Conservation (phyloP, 805 yeast genomes). For the Brettanomyces bruxellensis region DNA sequence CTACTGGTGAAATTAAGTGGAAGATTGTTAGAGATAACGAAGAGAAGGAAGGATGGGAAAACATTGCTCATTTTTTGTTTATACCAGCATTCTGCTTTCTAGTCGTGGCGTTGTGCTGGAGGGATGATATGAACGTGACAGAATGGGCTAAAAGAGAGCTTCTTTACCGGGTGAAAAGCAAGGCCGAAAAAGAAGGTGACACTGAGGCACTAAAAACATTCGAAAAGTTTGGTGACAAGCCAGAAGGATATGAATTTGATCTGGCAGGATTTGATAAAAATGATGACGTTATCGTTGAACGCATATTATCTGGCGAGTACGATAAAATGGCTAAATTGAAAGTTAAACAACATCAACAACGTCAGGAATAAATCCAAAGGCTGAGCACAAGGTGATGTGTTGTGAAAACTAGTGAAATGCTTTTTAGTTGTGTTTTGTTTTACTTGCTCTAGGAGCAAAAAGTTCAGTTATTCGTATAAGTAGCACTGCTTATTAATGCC, state of each 20-base stretch:
- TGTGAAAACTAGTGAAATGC: too few species aligned
- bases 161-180: constrained; percentile 65
- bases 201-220: constrained; percentile 39
- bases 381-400: too few species aligned
- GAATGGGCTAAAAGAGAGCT: constrained; percentile 85
- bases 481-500: too few species aligned
- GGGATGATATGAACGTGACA: constrained; percentile 39
- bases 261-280: constrained; percentile 51
- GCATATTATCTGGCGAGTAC: constrained; percentile 78
- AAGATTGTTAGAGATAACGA: constrained; percentile 59
- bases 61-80: constrained; percentile 58
- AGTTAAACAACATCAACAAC: constrained; percentile 27
- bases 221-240: constrained; percentile 26
- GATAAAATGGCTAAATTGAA: constrained; percentile 57
- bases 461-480: too few species aligned
- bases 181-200: constrained; percentile 48
- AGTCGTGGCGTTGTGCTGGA: constrained; percentile 41
- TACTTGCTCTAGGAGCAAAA: too few species aligned
- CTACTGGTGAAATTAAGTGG: constrained; percentile 76
- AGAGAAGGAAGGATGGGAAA: constrained; percentile 82
- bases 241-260: constrained; percentile 37
- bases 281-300: constrained; percentile 71
- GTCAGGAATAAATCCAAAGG: background rate
- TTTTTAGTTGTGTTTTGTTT: too few species aligned
- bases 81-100: constrained; percentile 61